Conservation (phyloP, 768 basidiomycete genomes). For the Russula olivacea region DNA sequence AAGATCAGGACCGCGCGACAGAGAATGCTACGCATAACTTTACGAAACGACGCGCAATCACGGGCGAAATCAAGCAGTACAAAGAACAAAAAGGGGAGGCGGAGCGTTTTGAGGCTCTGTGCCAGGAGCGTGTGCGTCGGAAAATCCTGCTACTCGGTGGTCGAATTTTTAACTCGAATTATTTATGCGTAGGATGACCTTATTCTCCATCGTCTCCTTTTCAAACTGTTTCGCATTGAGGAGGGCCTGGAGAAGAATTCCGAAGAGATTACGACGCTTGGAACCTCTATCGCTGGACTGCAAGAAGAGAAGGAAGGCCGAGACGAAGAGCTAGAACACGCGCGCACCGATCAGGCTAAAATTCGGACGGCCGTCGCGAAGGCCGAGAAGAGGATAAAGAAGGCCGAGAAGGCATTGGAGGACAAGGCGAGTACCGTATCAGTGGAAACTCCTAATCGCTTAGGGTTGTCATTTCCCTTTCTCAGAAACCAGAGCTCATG, state of each 20-base stretch:
- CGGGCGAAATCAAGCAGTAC: conserved; percentile 94
- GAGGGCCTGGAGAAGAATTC: conserved; percentile 70
- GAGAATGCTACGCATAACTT: conserved; percentile 95
- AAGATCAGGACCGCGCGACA: conserved; percentile 81
- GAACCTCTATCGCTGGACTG: conserved; percentile 61
- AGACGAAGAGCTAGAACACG: conserved; percentile 65
- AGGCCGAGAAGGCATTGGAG: conserved; percentile 84
- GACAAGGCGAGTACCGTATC: conserved; percentile 55
- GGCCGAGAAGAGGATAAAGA: conserved; percentile 84
- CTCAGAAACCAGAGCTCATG: conserved; percentile 80
- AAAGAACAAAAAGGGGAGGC: conserved; percentile 96
- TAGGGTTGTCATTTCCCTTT: neutral
- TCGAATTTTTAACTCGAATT: conserved; percentile 1
- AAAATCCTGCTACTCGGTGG: neutral
- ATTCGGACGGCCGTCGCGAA: conserved; percentile 69
- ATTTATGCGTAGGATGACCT: conserved; percentile 58
- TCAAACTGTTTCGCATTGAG: conserved; percentile 88
- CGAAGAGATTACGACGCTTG: conserved; percentile 63
- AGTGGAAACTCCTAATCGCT: neutral
- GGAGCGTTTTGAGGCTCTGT: conserved; percentile 74
- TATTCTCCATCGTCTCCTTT: conserved; percentile 75
- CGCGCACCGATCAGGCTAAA: conserved; percentile 74
- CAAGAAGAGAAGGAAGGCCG: conserved; percentile 63
- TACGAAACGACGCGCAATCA: conserved; percentile 86
- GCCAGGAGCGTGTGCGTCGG: conserved; percentile 61